phyloP scores from a whole-genome alignment of 306 rosid genomes.

The Quercus mongolica region DNA sequence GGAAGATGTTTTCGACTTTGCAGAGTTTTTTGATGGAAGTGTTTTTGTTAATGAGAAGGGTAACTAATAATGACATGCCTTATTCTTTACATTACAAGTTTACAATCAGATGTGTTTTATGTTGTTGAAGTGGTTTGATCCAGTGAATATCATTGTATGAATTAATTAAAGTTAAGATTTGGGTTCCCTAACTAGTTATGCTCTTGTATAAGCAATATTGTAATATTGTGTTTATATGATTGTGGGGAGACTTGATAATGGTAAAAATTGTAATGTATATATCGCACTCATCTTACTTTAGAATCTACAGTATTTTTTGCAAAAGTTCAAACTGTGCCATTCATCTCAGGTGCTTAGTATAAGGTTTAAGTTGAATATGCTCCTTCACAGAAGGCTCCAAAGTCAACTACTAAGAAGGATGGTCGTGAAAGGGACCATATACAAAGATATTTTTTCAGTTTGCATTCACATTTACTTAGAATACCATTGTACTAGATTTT shows the following conservation, averaged over 20 bases:
- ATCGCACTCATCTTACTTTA: neutral
- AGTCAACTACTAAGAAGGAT: conserved; percentile 54
- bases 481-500: neutral
- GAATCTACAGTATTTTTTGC: neutral
- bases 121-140: too few species aligned
- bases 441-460: conserved; percentile 49
- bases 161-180: neutral
- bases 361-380: conserved; percentile 87
- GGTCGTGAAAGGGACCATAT: conserved; percentile 84
- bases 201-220: neutral
- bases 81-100: too few species aligned
- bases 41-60: too few species aligned
- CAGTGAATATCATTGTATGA: too few species aligned
- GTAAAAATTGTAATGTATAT: neutral
- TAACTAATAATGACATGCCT: too few species aligned
- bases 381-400: conserved; percentile 88
- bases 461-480: too few species aligned
- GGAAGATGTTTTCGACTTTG: too few species aligned
- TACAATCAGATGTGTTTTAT: too few species aligned
- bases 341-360: conserved; percentile 61
- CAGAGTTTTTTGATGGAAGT: too few species aligned
- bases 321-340: conserved; percentile 4
- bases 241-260: neutral
- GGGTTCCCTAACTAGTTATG: neutral
- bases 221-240: neutral